A percentile compares a stretch with the other conserved stretches of the same genome.
Conservation (phyloP, 176 grass and related monocot species). For the Urochloa ruziziensis region DNA sequence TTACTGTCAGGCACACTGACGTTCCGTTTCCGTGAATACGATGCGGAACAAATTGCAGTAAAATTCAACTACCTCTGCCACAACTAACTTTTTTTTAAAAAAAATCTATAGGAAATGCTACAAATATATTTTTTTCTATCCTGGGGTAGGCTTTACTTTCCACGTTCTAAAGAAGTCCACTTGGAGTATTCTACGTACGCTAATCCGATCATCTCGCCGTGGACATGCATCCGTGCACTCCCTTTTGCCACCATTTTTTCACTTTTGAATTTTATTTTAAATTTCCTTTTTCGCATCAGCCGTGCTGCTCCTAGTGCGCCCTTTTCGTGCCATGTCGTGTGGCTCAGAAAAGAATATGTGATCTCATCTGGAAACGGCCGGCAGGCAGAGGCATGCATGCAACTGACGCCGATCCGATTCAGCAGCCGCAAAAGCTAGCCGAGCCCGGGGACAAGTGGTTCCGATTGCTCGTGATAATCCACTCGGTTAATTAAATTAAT, state of each 20-base stretch:
- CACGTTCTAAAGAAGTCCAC: slow-evolving; percentile 30
- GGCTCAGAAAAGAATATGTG: slow-evolving; percentile 4
- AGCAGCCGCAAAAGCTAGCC: slow-evolving; percentile 36
- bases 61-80: background rate
- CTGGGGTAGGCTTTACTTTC: background rate
- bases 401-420: slow-evolving; percentile 48
- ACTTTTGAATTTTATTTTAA: background rate
- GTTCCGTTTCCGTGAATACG: background rate
- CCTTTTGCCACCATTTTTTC: background rate
- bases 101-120: background rate
- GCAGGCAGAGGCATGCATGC: background rate
- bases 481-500: background rate
- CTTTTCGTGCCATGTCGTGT: slow-evolving; percentile 30
- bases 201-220: background rate
- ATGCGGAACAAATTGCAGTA: background rate
- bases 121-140: background rate
- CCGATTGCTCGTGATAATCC: slow-evolving; percentile 5
- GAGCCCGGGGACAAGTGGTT: slow-evolving; percentile 16
- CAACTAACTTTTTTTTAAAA: background rate
- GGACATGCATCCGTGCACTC: background rate
- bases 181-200: slow-evolving; percentile 21
- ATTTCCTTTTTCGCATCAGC: background rate
- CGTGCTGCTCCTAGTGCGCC: background rate
- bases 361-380: slow-evolving; percentile 7
- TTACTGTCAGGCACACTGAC: background rate